These are phyloP conservation scores for Huntiella savannae DNA, from an alignment of 2,329 filamentous ascomycete genomes.

Conservation along the genomic window DNA sequence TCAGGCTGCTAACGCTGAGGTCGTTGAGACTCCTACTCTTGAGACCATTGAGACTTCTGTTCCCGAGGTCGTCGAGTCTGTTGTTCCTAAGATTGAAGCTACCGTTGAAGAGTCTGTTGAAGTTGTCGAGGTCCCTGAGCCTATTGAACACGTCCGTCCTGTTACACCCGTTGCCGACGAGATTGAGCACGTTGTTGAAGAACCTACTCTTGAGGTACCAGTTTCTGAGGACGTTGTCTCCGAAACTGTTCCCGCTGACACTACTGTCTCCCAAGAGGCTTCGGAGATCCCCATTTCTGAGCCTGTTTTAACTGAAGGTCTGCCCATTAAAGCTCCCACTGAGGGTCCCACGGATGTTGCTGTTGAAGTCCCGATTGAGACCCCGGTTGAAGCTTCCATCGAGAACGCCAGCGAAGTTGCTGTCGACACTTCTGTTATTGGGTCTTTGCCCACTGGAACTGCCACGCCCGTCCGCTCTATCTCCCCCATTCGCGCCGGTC, in stretches of 20 bases:
- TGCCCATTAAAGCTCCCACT: background rate
- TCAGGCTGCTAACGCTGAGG: background rate
- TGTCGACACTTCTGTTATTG: background rate
- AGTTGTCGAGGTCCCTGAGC: background rate
- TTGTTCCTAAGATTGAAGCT: background rate
- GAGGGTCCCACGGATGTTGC: background rate
- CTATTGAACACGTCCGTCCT: background rate
- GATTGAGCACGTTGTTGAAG: too few species aligned
- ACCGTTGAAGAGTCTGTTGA: too few species aligned
- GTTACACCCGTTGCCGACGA: background rate
- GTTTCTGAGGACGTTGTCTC: too few species aligned
- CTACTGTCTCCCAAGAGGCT: too few species aligned
- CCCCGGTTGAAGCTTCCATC: background rate
- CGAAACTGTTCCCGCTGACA: too few species aligned
- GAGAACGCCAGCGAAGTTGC: background rate
- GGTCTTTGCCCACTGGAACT: background rate
- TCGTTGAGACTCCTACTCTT: background rate
- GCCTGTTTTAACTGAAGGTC: background rate
- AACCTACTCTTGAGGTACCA: too few species aligned
- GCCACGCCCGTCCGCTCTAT: too few species aligned
- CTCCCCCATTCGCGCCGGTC: too few species aligned
- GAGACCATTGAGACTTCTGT: background rate
- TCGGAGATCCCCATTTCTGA: too few species aligned
- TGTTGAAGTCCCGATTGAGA: background rate
- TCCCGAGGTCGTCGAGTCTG: background rate